Conservation (phyloP, 2,329 filamentous ascomycete genomes). For the Chaetomium olivaceum region DNA sequence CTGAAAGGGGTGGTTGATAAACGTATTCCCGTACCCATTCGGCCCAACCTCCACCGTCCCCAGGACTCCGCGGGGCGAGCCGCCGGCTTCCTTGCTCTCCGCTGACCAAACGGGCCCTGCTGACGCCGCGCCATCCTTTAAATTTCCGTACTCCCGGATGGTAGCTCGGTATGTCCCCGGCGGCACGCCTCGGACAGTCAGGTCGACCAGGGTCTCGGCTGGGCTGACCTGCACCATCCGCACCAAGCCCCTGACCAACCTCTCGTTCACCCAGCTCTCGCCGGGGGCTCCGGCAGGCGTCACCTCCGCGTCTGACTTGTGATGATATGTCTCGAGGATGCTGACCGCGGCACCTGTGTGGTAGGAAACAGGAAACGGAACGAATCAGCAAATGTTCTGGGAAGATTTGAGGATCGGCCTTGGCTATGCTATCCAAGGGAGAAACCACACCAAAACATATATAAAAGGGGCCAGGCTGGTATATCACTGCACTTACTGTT, state of each 20-base stretch:
- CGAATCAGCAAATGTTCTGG: constrained; percentile 9
- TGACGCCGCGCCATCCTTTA: constrained; percentile 78
- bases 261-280: constrained; percentile 38
- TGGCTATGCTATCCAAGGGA: background rate
- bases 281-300: constrained; percentile 38
- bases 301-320: constrained; percentile 44
- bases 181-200: constrained; percentile 79
- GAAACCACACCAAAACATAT: background rate
- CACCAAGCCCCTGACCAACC: constrained; percentile 78
- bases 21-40: constrained; percentile 74
- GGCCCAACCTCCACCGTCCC: constrained; percentile 74
- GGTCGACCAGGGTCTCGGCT: constrained; percentile 77
- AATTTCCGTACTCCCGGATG: constrained; percentile 82
- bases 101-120: constrained; percentile 80
- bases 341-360: constrained; percentile 78
- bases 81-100: constrained; percentile 36
- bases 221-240: constrained; percentile 90
- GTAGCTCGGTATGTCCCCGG: constrained; percentile 82
- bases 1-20: constrained; percentile 78
- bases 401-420: constrained; percentile 9
- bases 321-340: constrained; percentile 81
- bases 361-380: background rate
- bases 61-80: constrained; percentile 60
- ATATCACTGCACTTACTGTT: constrained; percentile 63
- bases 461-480: constrained; percentile 4